phyloP scores from a whole-genome alignment of 2,329 filamentous ascomycete genomes.

The Ascochyta rabiei region DNA sequence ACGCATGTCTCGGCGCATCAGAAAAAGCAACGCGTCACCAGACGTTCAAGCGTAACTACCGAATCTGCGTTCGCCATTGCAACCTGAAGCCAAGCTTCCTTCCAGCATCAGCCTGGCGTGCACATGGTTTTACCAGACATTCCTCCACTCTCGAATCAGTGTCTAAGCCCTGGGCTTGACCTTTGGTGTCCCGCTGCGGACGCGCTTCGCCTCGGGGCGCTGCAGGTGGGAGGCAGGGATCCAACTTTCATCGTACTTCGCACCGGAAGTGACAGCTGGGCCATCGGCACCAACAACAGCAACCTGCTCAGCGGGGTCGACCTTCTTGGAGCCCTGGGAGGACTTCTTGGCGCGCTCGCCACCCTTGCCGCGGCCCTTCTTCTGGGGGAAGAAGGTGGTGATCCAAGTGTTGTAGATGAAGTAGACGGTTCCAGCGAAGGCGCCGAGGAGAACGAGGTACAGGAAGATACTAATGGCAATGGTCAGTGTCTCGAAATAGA shows the following conservation, averaged over 20 bases:
- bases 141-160: not conserved
- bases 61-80: not conserved
- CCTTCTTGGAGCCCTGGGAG: constrained; percentile 70
- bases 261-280: constrained; percentile 69
- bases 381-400: constrained; percentile 91
- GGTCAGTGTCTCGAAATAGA: too few species aligned
- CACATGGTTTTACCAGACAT: not conserved
- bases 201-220: constrained; percentile 73
- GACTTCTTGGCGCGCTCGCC: constrained; percentile 70
- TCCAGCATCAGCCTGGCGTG: not conserved
- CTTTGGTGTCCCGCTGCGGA: constrained; percentile 57
- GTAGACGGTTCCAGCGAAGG: constrained; percentile 82
- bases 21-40: not conserved
- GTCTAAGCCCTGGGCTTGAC: constrained; percentile 39
- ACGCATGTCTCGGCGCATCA: not conserved
- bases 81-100: not conserved
- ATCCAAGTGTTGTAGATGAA: constrained; percentile 99
- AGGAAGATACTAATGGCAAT: constrained; percentile 79
- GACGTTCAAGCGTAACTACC: not conserved
- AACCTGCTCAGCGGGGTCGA: constrained; percentile 63
- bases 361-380: constrained; percentile 63
- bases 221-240: constrained; percentile 89
- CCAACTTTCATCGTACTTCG: constrained; percentile 92
- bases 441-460: constrained; percentile 84
- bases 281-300: constrained; percentile 73